A percentile compares a stretch with the other conserved stretches of the same genome.
These are phyloP conservation scores for Chlamydomonas incerta DNA, from an alignment of 139 green algal genomes.

Conservation along the genomic window DNA sequence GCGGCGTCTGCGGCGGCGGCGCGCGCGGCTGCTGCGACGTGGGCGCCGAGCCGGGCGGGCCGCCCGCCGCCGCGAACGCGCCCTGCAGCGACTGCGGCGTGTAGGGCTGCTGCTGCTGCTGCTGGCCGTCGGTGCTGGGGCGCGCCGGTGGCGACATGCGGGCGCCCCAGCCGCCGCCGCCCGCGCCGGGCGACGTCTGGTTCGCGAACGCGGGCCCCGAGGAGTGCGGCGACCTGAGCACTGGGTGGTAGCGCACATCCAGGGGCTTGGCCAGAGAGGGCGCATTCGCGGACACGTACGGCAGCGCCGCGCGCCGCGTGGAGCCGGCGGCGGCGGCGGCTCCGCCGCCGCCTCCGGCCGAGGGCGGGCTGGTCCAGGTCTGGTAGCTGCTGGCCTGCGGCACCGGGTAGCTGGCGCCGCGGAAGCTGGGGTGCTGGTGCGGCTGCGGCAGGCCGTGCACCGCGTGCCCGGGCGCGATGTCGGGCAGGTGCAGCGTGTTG, in stretches of 20 bases:
- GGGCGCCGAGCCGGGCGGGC: too few relatives aligned
- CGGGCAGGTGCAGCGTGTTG: slow-evolving; percentile 16
- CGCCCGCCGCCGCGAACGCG: too few relatives aligned
- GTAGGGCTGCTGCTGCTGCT: background rate
- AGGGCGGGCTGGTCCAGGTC: background rate
- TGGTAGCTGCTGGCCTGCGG: background rate
- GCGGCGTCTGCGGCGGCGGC: slow-evolving; percentile 10
- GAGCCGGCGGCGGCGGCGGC: too few relatives aligned
- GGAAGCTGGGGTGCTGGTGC: background rate
- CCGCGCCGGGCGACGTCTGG: too few relatives aligned
- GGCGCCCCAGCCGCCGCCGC: too few relatives aligned
- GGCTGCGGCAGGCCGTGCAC: background rate
- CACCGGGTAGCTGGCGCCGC: background rate
- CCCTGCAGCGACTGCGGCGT: too few relatives aligned
- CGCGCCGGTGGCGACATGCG: background rate
- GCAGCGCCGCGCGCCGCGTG: background rate
- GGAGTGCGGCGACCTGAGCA: slow-evolving; percentile 16
- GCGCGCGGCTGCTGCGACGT: background rate
- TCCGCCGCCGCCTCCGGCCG: too few relatives aligned
- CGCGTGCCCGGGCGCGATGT: background rate
- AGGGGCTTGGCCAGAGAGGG: slow-evolving; percentile 23
- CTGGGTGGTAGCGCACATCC: slow-evolving; percentile 37
- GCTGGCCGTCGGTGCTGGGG: background rate
- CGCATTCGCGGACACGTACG: slow-evolving; percentile 20
- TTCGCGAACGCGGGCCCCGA: too few relatives aligned